Conservation (phyloP, 495 filamentous ascomycete species). For the Podospora anserina region DNA sequence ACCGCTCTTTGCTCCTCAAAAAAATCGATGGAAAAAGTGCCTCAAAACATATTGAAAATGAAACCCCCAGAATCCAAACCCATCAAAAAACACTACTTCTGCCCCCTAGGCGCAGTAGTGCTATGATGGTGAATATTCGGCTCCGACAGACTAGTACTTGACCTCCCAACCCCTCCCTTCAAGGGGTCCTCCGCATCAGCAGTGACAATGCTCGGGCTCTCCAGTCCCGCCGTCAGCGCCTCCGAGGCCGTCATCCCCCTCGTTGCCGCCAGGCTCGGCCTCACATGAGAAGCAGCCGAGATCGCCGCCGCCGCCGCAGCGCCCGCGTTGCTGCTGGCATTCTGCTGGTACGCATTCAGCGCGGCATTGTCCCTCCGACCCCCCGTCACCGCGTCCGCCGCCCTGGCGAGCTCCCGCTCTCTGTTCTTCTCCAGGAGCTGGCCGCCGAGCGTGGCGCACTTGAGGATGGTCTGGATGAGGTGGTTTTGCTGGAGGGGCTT, state of each 20-base stretch:
- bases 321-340: not conserved
- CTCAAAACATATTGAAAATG: not conserved
- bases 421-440: conserved; percentile 71
- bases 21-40: too few species aligned
- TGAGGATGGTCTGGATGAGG: conserved; percentile 97
- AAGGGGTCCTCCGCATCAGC: conserved; percentile 65
- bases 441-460: conserved; percentile 88
- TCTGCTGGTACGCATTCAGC: conserved; percentile 25
- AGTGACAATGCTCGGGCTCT: conserved; percentile 60
- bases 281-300: conserved; percentile 22
- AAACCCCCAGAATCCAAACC: too few species aligned
- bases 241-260: conserved; percentile 65
- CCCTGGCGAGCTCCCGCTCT: conserved; percentile 44
- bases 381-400: conserved; percentile 35
- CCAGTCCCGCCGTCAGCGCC: conserved; percentile 50
- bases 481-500: conserved; percentile 98
- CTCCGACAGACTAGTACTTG: conserved; percentile 38
- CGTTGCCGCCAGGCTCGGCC: conserved; percentile 33
- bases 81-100: not conserved
- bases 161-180: conserved; percentile 54
- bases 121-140: conserved; percentile 32
- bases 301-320: conserved; percentile 21
- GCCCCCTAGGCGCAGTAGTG: not conserved
- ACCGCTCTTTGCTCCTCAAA: too few species aligned
- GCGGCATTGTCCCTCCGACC: conserved; percentile 30